Evolutionary conservation across 805 yeast species (phyloP).

Genomic region (Candida ortonii): DNA sequence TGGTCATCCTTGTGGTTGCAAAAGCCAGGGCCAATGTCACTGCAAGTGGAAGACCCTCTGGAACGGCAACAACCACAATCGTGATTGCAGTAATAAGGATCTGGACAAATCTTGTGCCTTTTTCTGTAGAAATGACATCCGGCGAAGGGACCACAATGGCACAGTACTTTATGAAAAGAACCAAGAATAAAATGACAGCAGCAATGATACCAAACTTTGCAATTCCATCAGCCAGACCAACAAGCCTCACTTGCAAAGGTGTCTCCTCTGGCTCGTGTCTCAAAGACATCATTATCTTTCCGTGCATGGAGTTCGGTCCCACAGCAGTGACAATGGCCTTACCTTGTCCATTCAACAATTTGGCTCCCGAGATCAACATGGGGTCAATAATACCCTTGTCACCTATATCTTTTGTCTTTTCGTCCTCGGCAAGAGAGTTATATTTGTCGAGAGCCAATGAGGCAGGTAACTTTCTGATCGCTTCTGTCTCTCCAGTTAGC

Average conservation of each 20-base stretch:
- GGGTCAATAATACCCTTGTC: constrained; percentile 61
- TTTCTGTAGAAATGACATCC: constrained; percentile 57
- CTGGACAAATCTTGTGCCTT: constrained; percentile 80
- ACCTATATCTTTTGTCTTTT: constrained; percentile 36
- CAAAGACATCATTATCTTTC: constrained; percentile 83
- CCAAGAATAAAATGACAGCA: constrained; percentile 75
- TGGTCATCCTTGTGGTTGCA: constrained; percentile 97
- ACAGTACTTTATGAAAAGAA: constrained; percentile 73
- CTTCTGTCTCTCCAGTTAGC: constrained; percentile 89
- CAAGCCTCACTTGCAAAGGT: constrained; percentile 81
- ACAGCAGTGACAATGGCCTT: constrained; percentile 84
- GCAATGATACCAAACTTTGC: constrained; percentile 92
- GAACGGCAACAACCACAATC: constrained; percentile 96
- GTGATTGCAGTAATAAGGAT: constrained; percentile 90
- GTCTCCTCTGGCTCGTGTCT: constrained; percentile 77
- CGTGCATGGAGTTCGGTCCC: constrained; percentile 86
- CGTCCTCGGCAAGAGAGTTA: constrained; percentile 22
- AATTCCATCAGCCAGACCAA: constrained; percentile 84
- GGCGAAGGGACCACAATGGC: constrained; percentile 52
- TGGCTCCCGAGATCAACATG: constrained; percentile 87
- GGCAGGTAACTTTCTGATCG: constrained; percentile 68
- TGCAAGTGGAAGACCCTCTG: constrained; percentile 97
- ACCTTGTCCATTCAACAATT: constrained; percentile 82
- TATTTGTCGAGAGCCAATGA: constrained; percentile 36
- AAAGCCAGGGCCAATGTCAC: constrained; percentile 95